Evolutionary conservation across 441 rosid genomes (phyloP).

Genomic region (Populus hybrid): DNA sequence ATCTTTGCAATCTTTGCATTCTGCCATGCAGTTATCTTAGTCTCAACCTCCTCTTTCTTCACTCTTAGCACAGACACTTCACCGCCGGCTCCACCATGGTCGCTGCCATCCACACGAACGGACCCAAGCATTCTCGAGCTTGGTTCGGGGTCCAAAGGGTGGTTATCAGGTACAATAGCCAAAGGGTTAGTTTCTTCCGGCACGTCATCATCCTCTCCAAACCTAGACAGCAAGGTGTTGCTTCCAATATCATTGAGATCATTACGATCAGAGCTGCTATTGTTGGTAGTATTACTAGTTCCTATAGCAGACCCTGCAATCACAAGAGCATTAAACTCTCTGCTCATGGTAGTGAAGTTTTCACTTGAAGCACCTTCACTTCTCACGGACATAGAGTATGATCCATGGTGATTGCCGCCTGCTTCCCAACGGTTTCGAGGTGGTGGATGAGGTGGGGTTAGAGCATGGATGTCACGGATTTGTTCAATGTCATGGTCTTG

Average conservation of each 20-base stretch:
- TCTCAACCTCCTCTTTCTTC: constrained; percentile 84
- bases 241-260: background rate
- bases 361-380: constrained; percentile 54
- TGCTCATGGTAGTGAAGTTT: constrained; percentile 82
- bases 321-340: constrained; percentile 87
- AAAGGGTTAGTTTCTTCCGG: constrained; percentile 70
- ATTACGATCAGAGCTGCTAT: background rate
- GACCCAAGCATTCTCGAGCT: constrained; percentile 27
- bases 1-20: constrained; percentile 77
- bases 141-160: constrained; percentile 23
- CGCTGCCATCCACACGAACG: background rate
- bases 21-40: constrained; percentile 89
- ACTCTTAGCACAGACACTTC: constrained; percentile 68
- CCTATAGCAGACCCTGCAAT: constrained; percentile 72
- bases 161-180: constrained; percentile 72
- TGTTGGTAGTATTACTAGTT: constrained; percentile 10
- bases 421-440: constrained; percentile 48
- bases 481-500: constrained; percentile 21
- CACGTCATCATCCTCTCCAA: constrained; percentile 49
- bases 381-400: constrained; percentile 42
- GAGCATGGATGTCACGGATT: constrained; percentile 79
- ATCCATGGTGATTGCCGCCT: constrained; percentile 31
- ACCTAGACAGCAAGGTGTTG: constrained; percentile 46
- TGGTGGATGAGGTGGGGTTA: constrained; percentile 50
- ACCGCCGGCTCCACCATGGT: constrained; percentile 16